Base-by-base conservation (phyloP, 139 green algal species). In the Coelastrella sp. region DNA sequence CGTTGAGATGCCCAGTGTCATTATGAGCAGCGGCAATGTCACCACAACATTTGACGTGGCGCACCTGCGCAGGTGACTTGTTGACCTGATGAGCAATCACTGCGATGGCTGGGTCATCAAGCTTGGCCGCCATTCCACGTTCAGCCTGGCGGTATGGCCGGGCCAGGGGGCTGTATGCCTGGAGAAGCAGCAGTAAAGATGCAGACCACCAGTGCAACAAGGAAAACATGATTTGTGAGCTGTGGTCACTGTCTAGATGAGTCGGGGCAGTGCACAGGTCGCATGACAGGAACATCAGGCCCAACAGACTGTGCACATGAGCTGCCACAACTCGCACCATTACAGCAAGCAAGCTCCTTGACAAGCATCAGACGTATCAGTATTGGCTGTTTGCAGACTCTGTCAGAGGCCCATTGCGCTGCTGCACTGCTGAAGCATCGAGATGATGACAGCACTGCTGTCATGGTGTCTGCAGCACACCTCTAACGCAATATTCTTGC, bases 61-160 rank as follows among this genome's bases (percentile, higher is more conserved):
- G 35, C 63, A 95, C 89, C 88, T 95, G 94, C 14, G 94, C 94
- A 20, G 92, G 89, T 8, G 89, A 91, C 9, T 92, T 85, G 15
- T 83, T 87, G 19, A 91, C 82, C 11, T 83, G 89, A 20, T 90
- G 8, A 24, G 94, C 94, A 8, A 95, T 25, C 4, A 0, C 57
- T 4, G 0, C 20, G 6, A 96, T 24, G 10, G 49, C 66, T 7
- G 89, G 86, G 78, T 95, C 89, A 8, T 66, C 15, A 81, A 94
- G 59, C 65, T 85, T 80, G 56, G 17, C 7, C n/a, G 19, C 24
- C 15, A 76, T 19, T 27, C 68, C 68, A n/a, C 24, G 68, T 25
- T 76, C 68, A 76, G 68, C 68, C 68, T 76, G 68, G 19, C 68
- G 68, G 68, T 76, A 76, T 10, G 27, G 89, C 73, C 91, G 91